Evolutionary conservation across 208 protist species (phyloP), one percentile per base, ranked within the genome.

Genomic region (Trypanosoma grayi): DNA sequence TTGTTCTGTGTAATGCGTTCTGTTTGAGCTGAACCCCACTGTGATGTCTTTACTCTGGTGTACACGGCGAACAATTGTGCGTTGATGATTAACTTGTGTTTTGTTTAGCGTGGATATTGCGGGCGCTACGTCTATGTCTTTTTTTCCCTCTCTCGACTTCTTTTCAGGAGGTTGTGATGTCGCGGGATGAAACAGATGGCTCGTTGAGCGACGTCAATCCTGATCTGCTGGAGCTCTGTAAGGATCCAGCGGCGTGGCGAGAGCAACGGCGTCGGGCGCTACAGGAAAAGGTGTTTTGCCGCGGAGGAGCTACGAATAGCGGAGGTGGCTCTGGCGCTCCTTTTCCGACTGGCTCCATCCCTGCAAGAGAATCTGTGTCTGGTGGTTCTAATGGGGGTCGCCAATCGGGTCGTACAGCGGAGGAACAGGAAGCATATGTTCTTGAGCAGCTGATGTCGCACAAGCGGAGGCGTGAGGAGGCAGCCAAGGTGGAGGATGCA

Each of bases 181-280:
- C 67, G 9, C 8, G 27, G 14, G 36, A 25, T 43, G 73, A 81
- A 57, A 20, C 34, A 25, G 87, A 93, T 65, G 87, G 87, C 22
- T 75, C 87, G 27, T 24, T 93, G 22, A 66, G 62, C 20, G 64
- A 91, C 34, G 87, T 93, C 0, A 87, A 93, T 33, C 83, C 83
- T 18, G 73, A 67, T 9, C 58, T 93, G 25, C 63, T 93, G 51
- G 73, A 75, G 55, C 65, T 93, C 44, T 70, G 70, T 54, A 83
- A 77, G 18, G 77, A 91, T 56, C 63, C 87, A 10, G 69, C 80
- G 33, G 74, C 66, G 6, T 93, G 87, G 84, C 75, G 79, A 14
- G 81, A 93, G 68, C 81, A 93, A 73, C 81, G 87, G 2, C 75
- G 81, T 9, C 70, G 71, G 4, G 81, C 83, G 18, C 83, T 93